These are phyloP conservation scores for Rhizophagus clarus DNA, from an alignment of 192 early-diverging fungal genomes.

Conservation along the genomic window DNA sequence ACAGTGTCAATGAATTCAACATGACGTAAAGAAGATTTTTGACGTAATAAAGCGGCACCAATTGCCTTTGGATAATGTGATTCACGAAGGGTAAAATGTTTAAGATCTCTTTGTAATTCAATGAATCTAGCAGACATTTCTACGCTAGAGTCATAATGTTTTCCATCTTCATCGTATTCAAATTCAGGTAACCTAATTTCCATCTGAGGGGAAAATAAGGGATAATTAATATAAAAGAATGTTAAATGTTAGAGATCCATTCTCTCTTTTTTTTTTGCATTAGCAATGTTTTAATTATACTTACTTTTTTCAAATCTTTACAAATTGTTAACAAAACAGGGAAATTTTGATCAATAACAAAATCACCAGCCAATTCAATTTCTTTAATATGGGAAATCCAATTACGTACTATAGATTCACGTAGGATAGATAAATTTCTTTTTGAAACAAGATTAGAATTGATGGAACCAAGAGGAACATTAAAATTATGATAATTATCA, in stretches of 20 bases:
- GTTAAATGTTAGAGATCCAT: too few relatives aligned
- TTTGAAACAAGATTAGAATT: neutral
- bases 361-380: slow-evolving; percentile 3
- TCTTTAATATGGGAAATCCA: neutral
- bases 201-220: neutral
- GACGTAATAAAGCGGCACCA: neutral
- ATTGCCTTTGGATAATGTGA: neutral
- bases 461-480: neutral
- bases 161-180: neutral
- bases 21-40: slow-evolving; percentile 7
- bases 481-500: neutral
- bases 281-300: too few relatives aligned
- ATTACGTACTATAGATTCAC: neutral
- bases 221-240: too few relatives aligned
- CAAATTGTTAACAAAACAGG: neutral
- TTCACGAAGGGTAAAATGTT: slow-evolving; percentile 1
- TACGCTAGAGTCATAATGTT: slow-evolving; percentile 10
- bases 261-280: too few relatives aligned
- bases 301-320: neutral
- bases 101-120: neutral
- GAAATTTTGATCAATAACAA: neutral
- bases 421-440: neutral
- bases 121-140: slow-evolving; percentile 1
- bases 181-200: slow-evolving; percentile 10
- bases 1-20: neutral